Percentiles rank a stretch among this genome's conserved stretches.
Conservation (phyloP, 768 basidiomycete species). For the Calocybe gangraenosa region DNA sequence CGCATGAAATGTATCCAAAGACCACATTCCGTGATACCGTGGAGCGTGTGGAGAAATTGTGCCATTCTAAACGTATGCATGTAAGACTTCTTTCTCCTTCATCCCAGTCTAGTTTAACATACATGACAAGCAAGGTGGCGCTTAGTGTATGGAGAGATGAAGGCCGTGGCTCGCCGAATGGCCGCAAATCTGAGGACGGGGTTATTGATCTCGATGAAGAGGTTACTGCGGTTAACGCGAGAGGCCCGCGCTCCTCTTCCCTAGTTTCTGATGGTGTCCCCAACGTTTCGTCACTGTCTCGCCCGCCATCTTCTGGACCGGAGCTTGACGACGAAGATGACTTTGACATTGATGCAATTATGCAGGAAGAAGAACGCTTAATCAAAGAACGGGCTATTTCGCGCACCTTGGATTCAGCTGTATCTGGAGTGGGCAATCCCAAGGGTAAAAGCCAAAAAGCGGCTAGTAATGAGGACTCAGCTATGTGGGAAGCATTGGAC, state of each 20-base stretch:
- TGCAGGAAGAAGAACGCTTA: constrained; percentile 39
- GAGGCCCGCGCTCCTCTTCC: constrained; percentile 14
- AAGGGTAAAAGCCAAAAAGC: constrained; percentile 1
- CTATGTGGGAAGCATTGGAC: constrained; percentile 66
- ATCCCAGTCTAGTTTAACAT: background rate
- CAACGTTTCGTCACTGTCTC: constrained; percentile 32
- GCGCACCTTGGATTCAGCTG: background rate
- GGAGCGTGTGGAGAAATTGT: constrained; percentile 80
- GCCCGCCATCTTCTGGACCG: constrained; percentile 36
- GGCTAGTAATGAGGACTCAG: constrained; percentile 46
- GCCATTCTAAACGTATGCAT: constrained; percentile 81
- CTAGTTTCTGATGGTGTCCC: constrained; percentile 23
- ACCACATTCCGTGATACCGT: constrained; percentile 86
- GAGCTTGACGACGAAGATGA: constrained; percentile 38
- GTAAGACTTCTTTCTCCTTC: constrained; percentile 34
- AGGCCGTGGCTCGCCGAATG: constrained; percentile 32
- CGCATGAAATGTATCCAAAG: constrained; percentile 89
- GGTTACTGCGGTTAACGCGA: constrained; percentile 7
- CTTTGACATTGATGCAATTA: constrained; percentile 49
- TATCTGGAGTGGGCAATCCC: background rate
- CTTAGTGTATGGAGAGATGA: constrained; percentile 80
- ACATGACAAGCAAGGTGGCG: constrained; percentile 43
- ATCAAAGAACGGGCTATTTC: constrained; percentile 14
- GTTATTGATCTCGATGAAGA: constrained; percentile 21
- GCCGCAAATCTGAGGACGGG: constrained; percentile 17